Base-by-base conservation (phyloP, 176 grass and related monocot species). In the Echinochloa phyllopogon region DNA sequence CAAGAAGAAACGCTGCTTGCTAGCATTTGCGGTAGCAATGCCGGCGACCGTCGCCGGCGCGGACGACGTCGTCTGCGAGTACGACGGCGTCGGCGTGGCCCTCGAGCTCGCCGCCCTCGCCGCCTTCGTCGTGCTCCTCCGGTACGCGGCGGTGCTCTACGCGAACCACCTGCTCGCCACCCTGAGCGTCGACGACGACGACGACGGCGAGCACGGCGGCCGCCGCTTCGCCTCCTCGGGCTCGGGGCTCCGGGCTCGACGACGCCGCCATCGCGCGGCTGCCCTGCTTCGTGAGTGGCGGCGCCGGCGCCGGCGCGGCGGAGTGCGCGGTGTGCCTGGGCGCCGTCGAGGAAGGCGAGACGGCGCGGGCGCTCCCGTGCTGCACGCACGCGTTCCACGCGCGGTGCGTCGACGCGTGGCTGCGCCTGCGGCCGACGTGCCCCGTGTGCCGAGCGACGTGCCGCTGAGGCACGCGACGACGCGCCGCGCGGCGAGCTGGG, bases 341-440 rank as follows among this genome's bases (percentile, higher is more conserved):
- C 18, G 25, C 70, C 53, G 69, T 90, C 3, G 85, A 59, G 40
- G 82, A 72, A 20, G 79, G 82, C 50, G 84, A 87, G 49, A 77
- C 53, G 65, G 84, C 89, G 37, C 71, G 87, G 42, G 50, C 80
- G 48, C 88, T 92, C 24, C 82, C 84, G 0, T 33, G 70, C 69
- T 94, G 92, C 73, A 69, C 82, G 47, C 89, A 94, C 84, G 77
- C 81, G 15, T 89, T 94, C 83, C 92, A 90, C 58, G 58, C 69
- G 10, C 48, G 37, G 24, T 92, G 92, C 58, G 83, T 94, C 38
- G 90, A 92, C 71, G 73, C 21, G 25, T 90, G 87, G 92, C 84
- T 94, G 59, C 83, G 69, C 55, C 57, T 62, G 4, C 72, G 73
- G 12, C 48, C 84, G 41, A 88, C 84, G 21, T 94, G 92, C 75